Evolutionary conservation across 352 stramenopile species (phyloP), one percentile per base, ranked within the genome.

Genomic region (Globisporangium paddicum): DNA sequence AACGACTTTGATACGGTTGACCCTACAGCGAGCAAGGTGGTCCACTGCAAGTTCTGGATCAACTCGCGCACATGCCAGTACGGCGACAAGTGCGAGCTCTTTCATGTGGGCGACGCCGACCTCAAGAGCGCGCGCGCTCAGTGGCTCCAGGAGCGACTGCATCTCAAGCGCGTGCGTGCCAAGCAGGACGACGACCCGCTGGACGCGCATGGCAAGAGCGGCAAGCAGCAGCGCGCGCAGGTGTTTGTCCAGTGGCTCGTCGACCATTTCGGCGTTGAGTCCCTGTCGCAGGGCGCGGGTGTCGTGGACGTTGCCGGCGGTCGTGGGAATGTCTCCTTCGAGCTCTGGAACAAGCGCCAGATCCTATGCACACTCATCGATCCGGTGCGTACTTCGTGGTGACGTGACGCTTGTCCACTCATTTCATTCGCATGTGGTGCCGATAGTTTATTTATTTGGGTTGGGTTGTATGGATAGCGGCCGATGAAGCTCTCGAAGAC

Each of bases 261-360:
- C 0, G 67, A 71, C 19, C 82, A 75, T 8, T 94, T 93, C 66
- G 86, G 85, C 0, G 46, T 46, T 1, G 62, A 64, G 21, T 75
- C 63, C 25, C 68, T 96, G 23, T 62, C 69, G 7, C 54, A 50
- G 0, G 85, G 85, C 8, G 63, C 63, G 30, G 86, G 86, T 0
- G 82, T 96, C 6, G 40, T 96, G 8, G 89, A 96, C 53, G 70
- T 96, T 34, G 89, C 87, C 6, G 89, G 87, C 16, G 87, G 89
- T 1, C 70, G 79, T 26, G 89, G 89, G 8, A 81, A 81, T 34
- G 71, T 96, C n/a, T 82, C 79, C 0, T 95, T 95, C 57, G 77
- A 95, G 63, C 77, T 96, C 14, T 89, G 81, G 74, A 93, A 91
- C 64, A 87, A 91, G 53, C 72, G 84, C n/a, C 26, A 60, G 10